Conservation (phyloP, 805 yeast genomes). For the Candida sanyiensis region DNA sequence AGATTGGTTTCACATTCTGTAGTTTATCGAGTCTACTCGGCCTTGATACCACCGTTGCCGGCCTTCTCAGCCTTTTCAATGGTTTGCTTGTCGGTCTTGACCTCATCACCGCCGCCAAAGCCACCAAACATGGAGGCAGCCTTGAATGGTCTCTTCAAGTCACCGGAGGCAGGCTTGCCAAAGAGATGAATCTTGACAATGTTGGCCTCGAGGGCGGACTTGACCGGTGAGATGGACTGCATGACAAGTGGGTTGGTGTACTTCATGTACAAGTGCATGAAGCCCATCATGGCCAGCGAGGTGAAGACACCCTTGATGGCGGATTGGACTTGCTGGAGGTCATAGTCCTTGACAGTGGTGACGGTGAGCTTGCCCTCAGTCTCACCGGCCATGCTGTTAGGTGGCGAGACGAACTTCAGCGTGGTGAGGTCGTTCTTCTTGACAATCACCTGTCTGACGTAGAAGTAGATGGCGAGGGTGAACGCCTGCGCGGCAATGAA, state of each 20-base stretch:
- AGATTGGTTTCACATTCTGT: no score
- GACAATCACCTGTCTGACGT: conserved; percentile 53
- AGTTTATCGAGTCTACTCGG: conserved; percentile 21
- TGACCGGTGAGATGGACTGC: conserved; percentile 88
- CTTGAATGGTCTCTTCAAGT: conserved; percentile 94
- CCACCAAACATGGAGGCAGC: conserved; percentile 74
- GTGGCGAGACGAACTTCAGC: conserved; percentile 83
- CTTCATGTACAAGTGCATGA: conserved; percentile 97
- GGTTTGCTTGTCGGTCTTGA: conserved; percentile 82
- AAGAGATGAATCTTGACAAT: conserved; percentile 87
- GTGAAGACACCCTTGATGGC: conserved; percentile 82
- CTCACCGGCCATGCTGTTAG: conserved; percentile 73
- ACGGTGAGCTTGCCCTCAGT: conserved; percentile 69
- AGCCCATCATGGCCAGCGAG: conserved; percentile 92
- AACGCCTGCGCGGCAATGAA: conserved; percentile 62
- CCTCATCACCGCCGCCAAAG: conserved; percentile 38
- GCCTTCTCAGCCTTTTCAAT: conserved; percentile 78
- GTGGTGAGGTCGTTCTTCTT: conserved; percentile 87
- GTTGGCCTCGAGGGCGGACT: conserved; percentile 84
- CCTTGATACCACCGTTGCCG: conserved; percentile 81
- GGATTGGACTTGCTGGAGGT: conserved; percentile 74
- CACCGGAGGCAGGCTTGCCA: conserved; percentile 79
- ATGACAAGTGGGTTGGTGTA: conserved; percentile 94
- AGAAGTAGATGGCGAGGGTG: conserved; percentile 61
- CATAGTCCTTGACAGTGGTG: conserved; percentile 93